phyloP scores from a whole-genome alignment of 2,329 filamentous ascomycete genomes.

The Cucurbitaria berberidis region DNA sequence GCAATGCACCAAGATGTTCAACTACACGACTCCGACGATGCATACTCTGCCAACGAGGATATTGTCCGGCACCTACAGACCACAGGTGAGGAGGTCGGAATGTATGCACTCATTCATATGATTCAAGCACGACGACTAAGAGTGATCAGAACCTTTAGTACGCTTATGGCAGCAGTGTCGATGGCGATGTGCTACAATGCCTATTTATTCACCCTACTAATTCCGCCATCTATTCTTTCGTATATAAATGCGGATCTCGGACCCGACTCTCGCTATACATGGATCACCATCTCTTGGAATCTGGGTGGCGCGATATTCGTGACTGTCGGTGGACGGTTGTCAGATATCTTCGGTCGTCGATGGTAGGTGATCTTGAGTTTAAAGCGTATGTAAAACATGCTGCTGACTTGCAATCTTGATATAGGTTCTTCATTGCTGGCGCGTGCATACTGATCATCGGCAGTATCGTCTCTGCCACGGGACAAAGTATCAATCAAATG shows the following conservation, averaged over 20 bases:
- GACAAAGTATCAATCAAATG: slow-evolving; percentile 49
- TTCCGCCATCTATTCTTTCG: slow-evolving; percentile 39
- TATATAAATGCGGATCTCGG: slow-evolving; percentile 45
- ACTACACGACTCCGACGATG: not conserved
- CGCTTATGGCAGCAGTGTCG: slow-evolving; percentile 32
- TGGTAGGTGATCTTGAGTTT: slow-evolving; percentile 7
- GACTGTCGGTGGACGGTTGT: slow-evolving; percentile 43
- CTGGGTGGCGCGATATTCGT: slow-evolving; percentile 43
- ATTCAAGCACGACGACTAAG: not conserved
- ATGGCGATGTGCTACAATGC: slow-evolving; percentile 44
- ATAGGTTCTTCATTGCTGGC: slow-evolving; percentile 40
- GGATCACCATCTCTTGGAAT: slow-evolving; percentile 45
- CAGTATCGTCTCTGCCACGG: slow-evolving; percentile 50
- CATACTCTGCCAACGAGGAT: slow-evolving; percentile 31
- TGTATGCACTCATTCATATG: slow-evolving; percentile 5
- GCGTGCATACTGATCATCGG: slow-evolving; percentile 45
- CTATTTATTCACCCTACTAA: slow-evolving; percentile 43
- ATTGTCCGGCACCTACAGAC: slow-evolving; percentile 37
- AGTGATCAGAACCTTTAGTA: slow-evolving; percentile 10
- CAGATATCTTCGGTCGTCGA: slow-evolving; percentile 50
- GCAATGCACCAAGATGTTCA: slow-evolving; percentile 13
- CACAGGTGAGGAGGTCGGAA: slow-evolving; percentile 40
- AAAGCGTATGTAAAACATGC: not conserved
- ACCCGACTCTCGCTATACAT: slow-evolving; percentile 38
- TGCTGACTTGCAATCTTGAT: not conserved